Base-by-base conservation (phyloP, 257 asterid genomes). In the Catharanthus roseus region DNA sequence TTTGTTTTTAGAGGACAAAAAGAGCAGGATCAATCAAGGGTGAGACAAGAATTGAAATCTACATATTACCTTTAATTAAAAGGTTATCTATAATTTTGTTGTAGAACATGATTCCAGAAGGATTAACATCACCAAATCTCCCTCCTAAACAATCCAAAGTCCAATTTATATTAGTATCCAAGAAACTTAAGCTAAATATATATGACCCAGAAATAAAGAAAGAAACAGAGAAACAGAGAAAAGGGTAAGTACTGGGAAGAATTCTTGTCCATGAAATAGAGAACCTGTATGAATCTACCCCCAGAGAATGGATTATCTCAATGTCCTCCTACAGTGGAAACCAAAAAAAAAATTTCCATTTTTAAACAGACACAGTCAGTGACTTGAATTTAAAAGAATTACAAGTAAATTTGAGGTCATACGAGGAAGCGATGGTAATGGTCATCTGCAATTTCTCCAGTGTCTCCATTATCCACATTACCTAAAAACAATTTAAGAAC, bases 231-330 rank as follows among this genome's bases (percentile, higher is more conserved):
- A 33, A 7, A 2, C 7, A 31, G 55, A 10, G 15, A 61, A 1
- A 9, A 11, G 15, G 26, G 28, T 15, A 7, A 61, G 45, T 85
- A 88, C 93, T 82, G 16, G 96, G 96, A 47, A 89, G 87, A 82
- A 88, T 39, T 89, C 95, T 83, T 64, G 87, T 80, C 96, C 96
- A 90, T 1, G 95, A 88, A 85, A 90, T 90, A 42, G 96, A 90
- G 72, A 90, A 75, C 19, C 91, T 86, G 69, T 86, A 90, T 39
- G 89, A 85, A 70, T 78, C 66, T 45, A 85, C 81, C n/a, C 95
- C 95, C 28, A 88, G 89, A 53, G 93, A 90, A 34, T 79, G 82
- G 74, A 88, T 75, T 66, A 82, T 75, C 57, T 85, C 89, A 75
- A 86, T 84, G 44, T 90, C 95, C 79, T 90, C 92, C 95, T 90